Evolutionary conservation across 1,139 yeast genomes (phyloP).

Genomic region (Diutina mesorugosa): DNA sequence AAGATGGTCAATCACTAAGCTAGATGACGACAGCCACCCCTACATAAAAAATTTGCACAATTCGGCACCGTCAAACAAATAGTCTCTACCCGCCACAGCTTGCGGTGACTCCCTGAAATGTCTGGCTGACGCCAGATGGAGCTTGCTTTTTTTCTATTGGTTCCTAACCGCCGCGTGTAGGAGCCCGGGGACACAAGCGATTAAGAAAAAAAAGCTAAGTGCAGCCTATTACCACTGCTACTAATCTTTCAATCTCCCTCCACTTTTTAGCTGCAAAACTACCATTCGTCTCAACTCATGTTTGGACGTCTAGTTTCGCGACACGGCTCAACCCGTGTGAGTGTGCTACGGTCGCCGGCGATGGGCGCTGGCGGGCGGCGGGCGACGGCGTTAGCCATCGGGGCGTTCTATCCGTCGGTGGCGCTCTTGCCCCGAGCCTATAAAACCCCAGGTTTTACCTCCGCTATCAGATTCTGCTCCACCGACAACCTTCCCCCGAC

Average conservation of each 20-base stretch:
- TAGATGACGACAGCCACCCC: too few relatives aligned
- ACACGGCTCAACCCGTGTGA: neutral
- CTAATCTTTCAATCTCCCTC: neutral
- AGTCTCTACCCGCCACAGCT: too few relatives aligned
- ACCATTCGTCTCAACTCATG: neutral
- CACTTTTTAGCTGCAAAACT: neutral
- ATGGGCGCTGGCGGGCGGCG: neutral
- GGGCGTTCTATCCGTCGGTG: neutral
- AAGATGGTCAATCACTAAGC: too few relatives aligned
- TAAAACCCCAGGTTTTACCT: neutral
- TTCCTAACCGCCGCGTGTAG: neutral
- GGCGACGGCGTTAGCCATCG: neutral
- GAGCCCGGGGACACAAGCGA: neutral
- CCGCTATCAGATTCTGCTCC: neutral
- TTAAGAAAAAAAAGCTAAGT: neutral
- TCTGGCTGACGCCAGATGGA: too few relatives aligned
- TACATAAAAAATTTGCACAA: too few relatives aligned
- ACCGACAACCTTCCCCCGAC: neutral
- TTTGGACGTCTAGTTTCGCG: neutral
- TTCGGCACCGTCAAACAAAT: too few relatives aligned
- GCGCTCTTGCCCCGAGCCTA: neutral
- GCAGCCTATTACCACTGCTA: neutral
- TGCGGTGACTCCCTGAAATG: too few relatives aligned
- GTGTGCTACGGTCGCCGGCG: neutral
- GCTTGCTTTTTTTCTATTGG: neutral